These are phyloP conservation scores for Tetrapisispora pingtungensis DNA, from an alignment of 805 yeast genomes.

Conservation along the genomic window DNA sequence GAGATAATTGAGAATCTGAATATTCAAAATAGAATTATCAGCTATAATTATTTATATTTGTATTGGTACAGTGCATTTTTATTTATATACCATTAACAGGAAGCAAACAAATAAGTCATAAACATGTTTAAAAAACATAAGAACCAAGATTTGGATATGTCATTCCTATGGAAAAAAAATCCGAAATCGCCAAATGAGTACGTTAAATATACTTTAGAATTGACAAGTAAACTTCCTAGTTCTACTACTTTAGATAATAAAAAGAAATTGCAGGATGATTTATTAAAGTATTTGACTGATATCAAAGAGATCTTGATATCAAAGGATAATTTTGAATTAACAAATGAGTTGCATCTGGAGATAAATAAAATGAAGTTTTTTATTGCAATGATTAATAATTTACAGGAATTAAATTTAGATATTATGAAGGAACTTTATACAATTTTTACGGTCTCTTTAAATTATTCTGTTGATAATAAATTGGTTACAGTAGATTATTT, in stretches of 20 bases:
- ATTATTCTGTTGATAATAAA: conserved; percentile 66
- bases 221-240: conserved; percentile 28
- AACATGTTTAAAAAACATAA: conserved; percentile 23
- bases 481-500: conserved; percentile 85
- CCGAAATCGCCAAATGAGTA: conserved; percentile 86
- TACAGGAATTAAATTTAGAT: conserved; percentile 75
- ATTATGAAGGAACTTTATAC: conserved; percentile 73
- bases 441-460: conserved; percentile 64
- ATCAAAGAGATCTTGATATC: conserved; percentile 52
- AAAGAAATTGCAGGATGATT: conserved; percentile 59
- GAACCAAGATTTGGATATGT: conserved; percentile 42
- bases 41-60: too few species aligned
- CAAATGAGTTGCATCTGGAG: conserved; percentile 69
- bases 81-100: too few species aligned
- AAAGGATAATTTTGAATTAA: conserved; percentile 54
- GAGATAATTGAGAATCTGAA: too few species aligned
- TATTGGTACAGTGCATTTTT: too few species aligned
- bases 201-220: conserved; percentile 66
- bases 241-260: conserved; percentile 23
- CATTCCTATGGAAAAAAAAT: conserved; percentile 81
- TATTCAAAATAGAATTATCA: too few species aligned
- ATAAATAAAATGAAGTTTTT: conserved; percentile 64
- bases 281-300: conserved; percentile 52
- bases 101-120: too few species aligned
- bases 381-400: conserved; percentile 45